Evolutionary conservation across 176 grass and related monocot genomes (phyloP), one percentile per base, ranked within the genome.

Genomic region (Oropetium thomaeum): DNA sequence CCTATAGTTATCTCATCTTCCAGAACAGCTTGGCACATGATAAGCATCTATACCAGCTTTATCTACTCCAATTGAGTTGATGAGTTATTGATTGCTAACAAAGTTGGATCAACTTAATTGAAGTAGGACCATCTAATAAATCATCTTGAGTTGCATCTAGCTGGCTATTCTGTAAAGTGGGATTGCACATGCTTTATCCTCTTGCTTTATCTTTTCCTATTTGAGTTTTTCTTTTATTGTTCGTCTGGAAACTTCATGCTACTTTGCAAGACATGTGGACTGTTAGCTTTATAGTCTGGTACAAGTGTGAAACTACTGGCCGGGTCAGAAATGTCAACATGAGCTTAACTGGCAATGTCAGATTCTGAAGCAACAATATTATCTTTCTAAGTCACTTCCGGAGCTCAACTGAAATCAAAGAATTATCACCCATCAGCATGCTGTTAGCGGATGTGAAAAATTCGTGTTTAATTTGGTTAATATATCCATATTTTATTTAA

Each of bases 161-260:
- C 57, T 83, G 65, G 64, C 69, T 57, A 30, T 54, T 65, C 29
- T 75, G 75, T 79, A 79, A 89, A 82, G 78, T 27, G 62, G 74
- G 29, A 19, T 25, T 61, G 47, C 58, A 76, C 37, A 63, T 83
- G 55, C 81, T 88, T 65, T 83, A 79, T 80, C 44, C 62, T 62
- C 44, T 62, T 64, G 53, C 83, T 86, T 90, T 86, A 58, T n/a
- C 74, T 64, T 78, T 75, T 44, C 39, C 65, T 55, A 32, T 80
- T 82, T 82, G 0, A 22, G 51, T 37, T 67, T 73, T 67, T 47
- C 61, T 51, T 22, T 23, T 38, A 32, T 57, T 74, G 63, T 77
- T 76, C 43, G 63, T 57, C 67, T 69, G 84, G 74, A 89, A 92
- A 69, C 76, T 96, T 92, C 86, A 73, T 76, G 65, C 70, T 77